These are phyloP conservation scores for Aspergillus neotritici DNA, from an alignment of 2,329 filamentous ascomycete species.

Conservation along the genomic window DNA sequence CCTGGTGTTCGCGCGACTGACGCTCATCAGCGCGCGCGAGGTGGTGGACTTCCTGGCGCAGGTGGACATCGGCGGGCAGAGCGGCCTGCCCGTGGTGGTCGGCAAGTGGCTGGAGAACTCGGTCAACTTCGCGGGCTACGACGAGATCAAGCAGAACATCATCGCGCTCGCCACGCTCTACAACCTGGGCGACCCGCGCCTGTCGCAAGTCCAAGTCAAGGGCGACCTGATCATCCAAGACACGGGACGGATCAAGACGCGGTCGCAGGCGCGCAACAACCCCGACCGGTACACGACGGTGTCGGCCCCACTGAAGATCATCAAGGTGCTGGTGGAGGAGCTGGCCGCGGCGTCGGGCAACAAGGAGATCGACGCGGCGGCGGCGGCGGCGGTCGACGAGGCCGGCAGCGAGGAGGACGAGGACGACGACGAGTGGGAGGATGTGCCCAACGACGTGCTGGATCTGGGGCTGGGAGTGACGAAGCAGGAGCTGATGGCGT, in stretches of 20 bases:
- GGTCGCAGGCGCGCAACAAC: constrained; percentile 80
- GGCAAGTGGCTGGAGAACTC: constrained; percentile 97
- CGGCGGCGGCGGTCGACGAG: constrained; percentile 54
- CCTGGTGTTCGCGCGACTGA: constrained; percentile 86
- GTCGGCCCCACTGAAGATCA: constrained; percentile 83
- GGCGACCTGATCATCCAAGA: constrained; percentile 80
- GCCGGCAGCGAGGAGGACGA: constrained; percentile 65
- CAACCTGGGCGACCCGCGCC: constrained; percentile 72
- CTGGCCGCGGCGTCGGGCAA: constrained; percentile 70
- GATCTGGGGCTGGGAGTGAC: constrained; percentile 67
- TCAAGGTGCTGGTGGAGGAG: constrained; percentile 93
- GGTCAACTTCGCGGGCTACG: constrained; percentile 94
- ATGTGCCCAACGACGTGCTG: constrained; percentile 67
- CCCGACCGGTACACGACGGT: constrained; percentile 87
- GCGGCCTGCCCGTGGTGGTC: constrained; percentile 81
- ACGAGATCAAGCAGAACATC: constrained; percentile 94
- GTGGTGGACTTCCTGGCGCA: constrained; percentile 87
- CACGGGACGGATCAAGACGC: constrained; percentile 83
- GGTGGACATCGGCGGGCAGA: constrained; percentile 68
- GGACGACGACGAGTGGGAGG: constrained; percentile 82
- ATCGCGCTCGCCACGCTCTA: constrained; percentile 91
- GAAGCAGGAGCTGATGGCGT: constrained; percentile 76
- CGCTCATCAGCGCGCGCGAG: constrained; percentile 75
- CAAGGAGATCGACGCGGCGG: constrained; percentile 49
- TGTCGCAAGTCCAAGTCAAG: constrained; percentile 77